Percentiles rank a stretch among this genome's conserved stretches.
phyloP scores from a whole-genome alignment of 2,329 filamentous ascomycete genomes.

The Helotiales sp. region DNA sequence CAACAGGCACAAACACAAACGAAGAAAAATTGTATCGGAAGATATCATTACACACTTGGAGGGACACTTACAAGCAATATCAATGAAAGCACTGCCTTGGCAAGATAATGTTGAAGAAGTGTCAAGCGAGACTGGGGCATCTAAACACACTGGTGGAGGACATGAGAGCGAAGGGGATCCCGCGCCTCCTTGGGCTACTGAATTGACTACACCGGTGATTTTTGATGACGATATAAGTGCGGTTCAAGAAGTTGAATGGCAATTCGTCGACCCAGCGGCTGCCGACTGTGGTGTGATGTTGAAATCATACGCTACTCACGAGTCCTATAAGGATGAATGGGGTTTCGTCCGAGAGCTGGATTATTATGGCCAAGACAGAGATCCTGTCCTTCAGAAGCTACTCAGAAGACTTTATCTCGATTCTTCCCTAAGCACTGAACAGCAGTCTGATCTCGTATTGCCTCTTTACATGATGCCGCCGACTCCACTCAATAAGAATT shows the following conservation, averaged over 20 bases:
- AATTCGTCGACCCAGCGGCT: neutral
- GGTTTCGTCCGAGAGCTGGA: neutral
- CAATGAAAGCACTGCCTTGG: neutral
- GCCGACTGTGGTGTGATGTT: neutral
- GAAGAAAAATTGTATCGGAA: neutral
- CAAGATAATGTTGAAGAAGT: neutral
- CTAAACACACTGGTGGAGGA: neutral
- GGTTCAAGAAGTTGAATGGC: neutral
- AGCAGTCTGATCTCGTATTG: neutral
- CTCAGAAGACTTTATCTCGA: neutral
- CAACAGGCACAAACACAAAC: neutral
- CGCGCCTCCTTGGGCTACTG: neutral
- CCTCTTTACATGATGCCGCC: neutral
- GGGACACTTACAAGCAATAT: neutral
- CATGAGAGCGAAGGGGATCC: neutral
- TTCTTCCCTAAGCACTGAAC: neutral
- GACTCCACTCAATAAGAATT: neutral
- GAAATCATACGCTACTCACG: neutral
- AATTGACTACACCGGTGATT: neutral
- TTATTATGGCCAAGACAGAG: neutral
- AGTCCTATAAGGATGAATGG: neutral
- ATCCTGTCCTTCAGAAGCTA: neutral
- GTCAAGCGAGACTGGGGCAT: neutral
- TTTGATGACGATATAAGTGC: neutral
- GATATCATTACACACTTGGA: neutral